Evolutionary conservation across 2,329 filamentous ascomycete species (phyloP), one percentile per base, ranked within the genome.

Genomic region (Aspergillus awamori): DNA sequence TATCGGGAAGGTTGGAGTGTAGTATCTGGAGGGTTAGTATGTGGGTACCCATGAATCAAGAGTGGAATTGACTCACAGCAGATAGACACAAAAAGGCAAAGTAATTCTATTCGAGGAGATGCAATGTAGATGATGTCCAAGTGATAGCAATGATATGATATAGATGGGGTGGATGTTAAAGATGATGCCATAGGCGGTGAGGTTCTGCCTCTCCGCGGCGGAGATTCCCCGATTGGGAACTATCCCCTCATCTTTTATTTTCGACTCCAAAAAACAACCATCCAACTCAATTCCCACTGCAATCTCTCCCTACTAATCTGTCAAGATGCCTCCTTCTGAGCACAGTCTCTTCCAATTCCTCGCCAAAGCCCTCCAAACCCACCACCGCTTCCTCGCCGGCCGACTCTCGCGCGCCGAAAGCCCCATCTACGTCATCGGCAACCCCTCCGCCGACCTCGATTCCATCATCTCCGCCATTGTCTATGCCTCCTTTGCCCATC

Each of bases 391-490:
- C 57, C 52, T 75, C 2, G 60, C 67, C 10, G 66, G 67, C 15
- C 30, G 60, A 7, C 60, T 68, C 5, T 48, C 66, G 1, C 60
- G 60, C 24, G 53, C 59, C 1, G 67, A 75, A 36, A 43, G 70
- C 13, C 74, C 72, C 0, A 70, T 78, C 24, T 77, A 79, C 59
- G 78, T 81, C 20, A 67, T 80, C 39, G 79, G 77, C 22, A 80
- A 82, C 57, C 74, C 76, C 13, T 79, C 79, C n/a, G 76, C 76
- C 69, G 86, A 89, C 70, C 81, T 89, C 58, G 86, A 89, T 75
- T 88, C 86, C 28, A 84, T 88, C 69, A 82, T 86, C 59, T 84
- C 82, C 59, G 84, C 86, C 7, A 77, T 89, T 38, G 71, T 87
- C n/a, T 87, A 85, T 69, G 83, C 86, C 38, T 89, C 87, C 72